Base-by-base conservation (phyloP, 768 basidiomycete genomes). In the Boletus rufocinnamomeus region DNA sequence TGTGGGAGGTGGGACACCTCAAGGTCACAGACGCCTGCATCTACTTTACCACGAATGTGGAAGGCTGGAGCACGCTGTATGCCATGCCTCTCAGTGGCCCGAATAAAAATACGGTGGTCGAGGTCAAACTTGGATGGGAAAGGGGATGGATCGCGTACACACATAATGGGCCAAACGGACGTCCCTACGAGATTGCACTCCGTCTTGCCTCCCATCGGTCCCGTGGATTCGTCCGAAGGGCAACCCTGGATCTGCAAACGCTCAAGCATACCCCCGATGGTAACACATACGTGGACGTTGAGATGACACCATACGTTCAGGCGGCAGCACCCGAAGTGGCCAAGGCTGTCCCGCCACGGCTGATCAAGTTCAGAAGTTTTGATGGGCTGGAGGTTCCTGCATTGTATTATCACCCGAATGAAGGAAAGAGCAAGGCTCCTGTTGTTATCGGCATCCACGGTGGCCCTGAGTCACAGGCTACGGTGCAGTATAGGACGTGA, bases 291-390 rank as follows among this genome's bases (percentile, higher is more conserved):
- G 51, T 75, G 13, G 61, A 68, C 19, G 68, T 74, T 13, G 54
- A 63, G 27, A 49, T 76, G 52, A 67, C 50, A 10, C 60, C 69
- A 6, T 77, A 74, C 52, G 60, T 52, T 21, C 78, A 79, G 54
- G 77, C 77, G 14, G 51, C 66, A 16, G 73, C 73, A 3, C 64
- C 68, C 34, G 64, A 68, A 19, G 64, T 70, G 2, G 47, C 53
- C 41, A 61, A 63, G 32, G 70, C 72, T 40, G 56, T 72, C 16
- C 64, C 71, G 2, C 74, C 77, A 14, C 69, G 67, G 60, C 45
- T 75, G 52, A 65, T 79, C 59, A 70, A 57, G 34, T 79, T 74
- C 66, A 73, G 68, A 67, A 79, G 77, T 56, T 79, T 79, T 28
- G 78, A 79, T 59, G 76, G 68, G 9, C 47, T 79, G 53, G 72